Percentiles rank a stretch among this genome's conserved stretches.
Evolutionary conservation across 345 rosid species (phyloP).

Genomic region (Eucalyptus dawsonii): DNA sequence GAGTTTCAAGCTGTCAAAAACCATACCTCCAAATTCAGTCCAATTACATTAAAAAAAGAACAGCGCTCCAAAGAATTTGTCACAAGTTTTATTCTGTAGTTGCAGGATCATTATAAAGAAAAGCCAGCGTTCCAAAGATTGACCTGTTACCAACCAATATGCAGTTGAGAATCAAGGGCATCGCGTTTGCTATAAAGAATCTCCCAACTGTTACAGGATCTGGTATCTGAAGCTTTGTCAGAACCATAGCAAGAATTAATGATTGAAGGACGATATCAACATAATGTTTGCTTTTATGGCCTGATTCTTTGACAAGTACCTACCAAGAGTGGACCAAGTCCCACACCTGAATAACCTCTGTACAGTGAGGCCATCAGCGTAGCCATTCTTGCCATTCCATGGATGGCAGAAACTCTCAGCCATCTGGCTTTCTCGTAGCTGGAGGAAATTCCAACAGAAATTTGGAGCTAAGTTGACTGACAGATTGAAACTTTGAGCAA

Average conservation of each 20-base stretch:
- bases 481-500: not conserved
- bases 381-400: slow-evolving; percentile 87
- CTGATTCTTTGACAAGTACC: not conserved
- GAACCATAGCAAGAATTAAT: slow-evolving; percentile 22
- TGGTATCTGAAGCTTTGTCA: slow-evolving; percentile 65
- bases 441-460: not conserved
- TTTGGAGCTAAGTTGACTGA: not conserved
- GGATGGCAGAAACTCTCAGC: slow-evolving; percentile 75
- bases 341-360: slow-evolving; percentile 84
- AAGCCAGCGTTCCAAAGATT: not conserved
- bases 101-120: not conserved
- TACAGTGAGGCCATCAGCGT: slow-evolving; percentile 93
- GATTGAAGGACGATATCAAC: not conserved
- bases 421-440: slow-evolving; percentile 79
- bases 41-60: not conserved
- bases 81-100: not conserved
- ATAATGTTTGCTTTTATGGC: not conserved
- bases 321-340: slow-evolving; percentile 86
- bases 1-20: slow-evolving; percentile 54
- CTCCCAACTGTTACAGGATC: slow-evolving; percentile 84
- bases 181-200: slow-evolving; percentile 54
- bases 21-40: not conserved
- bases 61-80: not conserved
- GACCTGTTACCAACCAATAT: slow-evolving; percentile 91
- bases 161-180: slow-evolving; percentile 85